Percentiles rank a stretch among this genome's conserved stretches.
Conservation (phyloP, 2,329 filamentous ascomycete species). For the Xylaria sp. region DNA sequence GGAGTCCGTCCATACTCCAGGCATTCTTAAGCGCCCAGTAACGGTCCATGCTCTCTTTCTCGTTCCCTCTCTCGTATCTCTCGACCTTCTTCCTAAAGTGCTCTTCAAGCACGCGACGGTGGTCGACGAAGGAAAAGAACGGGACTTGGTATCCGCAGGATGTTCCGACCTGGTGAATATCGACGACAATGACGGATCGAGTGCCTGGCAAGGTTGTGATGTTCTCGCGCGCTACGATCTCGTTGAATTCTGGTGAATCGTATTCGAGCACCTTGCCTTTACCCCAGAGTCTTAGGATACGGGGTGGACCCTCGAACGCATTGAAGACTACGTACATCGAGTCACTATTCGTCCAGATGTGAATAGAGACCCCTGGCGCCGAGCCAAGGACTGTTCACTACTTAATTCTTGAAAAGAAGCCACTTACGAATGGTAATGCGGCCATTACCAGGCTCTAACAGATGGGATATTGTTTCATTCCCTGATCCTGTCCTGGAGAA, state of each 20-base stretch:
- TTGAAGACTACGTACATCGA: slow-evolving; percentile 64
- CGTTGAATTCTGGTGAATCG: slow-evolving; percentile 48
- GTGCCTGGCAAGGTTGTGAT: slow-evolving; percentile 47
- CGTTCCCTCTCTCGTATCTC: slow-evolving; percentile 49
- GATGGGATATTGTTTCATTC: slow-evolving; percentile 78
- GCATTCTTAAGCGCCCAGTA: slow-evolving; percentile 58
- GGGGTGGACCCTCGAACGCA: slow-evolving; percentile 54
- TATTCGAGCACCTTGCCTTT: slow-evolving; percentile 53
- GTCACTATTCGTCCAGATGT: background rate
- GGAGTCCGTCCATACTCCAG: slow-evolving; percentile 55
- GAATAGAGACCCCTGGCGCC: background rate
- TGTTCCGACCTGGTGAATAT: slow-evolving; percentile 54
- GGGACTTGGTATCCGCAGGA: slow-evolving; percentile 57
- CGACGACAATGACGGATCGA: slow-evolving; percentile 53
- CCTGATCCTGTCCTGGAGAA: slow-evolving; percentile 70
- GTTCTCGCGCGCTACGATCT: slow-evolving; percentile 50
- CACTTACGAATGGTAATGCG: slow-evolving; percentile 70
- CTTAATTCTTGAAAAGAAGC: background rate
- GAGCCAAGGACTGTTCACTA: background rate
- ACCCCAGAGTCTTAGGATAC: slow-evolving; percentile 55
- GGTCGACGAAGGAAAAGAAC: slow-evolving; percentile 53
- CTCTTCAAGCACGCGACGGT: slow-evolving; percentile 52
- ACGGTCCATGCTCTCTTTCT: slow-evolving; percentile 53
- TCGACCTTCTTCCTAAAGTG: slow-evolving; percentile 50
- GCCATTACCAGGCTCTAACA: slow-evolving; percentile 75